phyloP scores from a whole-genome alignment of 768 basidiomycete genomes.

The Tricholoma flavovirens region DNA sequence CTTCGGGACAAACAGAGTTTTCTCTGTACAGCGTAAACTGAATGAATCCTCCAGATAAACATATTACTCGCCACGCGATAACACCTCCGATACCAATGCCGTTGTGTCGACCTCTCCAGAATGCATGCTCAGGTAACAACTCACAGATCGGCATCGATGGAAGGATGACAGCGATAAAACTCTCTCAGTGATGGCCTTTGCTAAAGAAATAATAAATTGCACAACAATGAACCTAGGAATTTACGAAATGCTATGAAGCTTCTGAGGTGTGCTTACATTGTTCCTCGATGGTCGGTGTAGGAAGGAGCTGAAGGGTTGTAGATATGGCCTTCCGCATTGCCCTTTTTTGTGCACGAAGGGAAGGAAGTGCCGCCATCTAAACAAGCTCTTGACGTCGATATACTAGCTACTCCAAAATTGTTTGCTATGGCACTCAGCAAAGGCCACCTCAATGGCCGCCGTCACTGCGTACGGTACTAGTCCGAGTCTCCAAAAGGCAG shows the following conservation, averaged over 20 bases:
- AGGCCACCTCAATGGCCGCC: too few species aligned
- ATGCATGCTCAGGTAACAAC: constrained; percentile 83
- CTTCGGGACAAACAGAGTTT: constrained; percentile 66
- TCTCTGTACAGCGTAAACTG: constrained; percentile 43
- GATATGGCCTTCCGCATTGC: constrained; percentile 48
- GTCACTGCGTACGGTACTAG: too few species aligned
- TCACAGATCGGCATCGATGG: constrained; percentile 40
- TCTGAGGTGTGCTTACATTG: constrained; percentile 47
- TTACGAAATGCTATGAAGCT: neutral
- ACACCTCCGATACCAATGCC: constrained; percentile 42
- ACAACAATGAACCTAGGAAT: neutral
- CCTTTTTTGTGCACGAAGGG: constrained; percentile 46
- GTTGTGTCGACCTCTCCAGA: constrained; percentile 61
- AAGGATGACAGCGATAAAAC: constrained; percentile 51
- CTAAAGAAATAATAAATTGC: constrained; percentile 23
- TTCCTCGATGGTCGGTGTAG: constrained; percentile 39
- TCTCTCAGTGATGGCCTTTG: constrained; percentile 39
- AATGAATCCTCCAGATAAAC: neutral
- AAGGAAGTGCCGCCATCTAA: constrained; percentile 9
- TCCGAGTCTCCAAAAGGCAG: too few species aligned
- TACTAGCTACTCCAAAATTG: too few species aligned
- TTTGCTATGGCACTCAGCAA: too few species aligned
- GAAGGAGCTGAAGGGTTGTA: constrained; percentile 38
- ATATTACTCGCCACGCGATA: constrained; percentile 44
- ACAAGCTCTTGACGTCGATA: neutral